Evolutionary conservation across 2,329 filamentous ascomycete genomes (phyloP).

Genomic region (Chrysoporthe deuterocubensis): DNA sequence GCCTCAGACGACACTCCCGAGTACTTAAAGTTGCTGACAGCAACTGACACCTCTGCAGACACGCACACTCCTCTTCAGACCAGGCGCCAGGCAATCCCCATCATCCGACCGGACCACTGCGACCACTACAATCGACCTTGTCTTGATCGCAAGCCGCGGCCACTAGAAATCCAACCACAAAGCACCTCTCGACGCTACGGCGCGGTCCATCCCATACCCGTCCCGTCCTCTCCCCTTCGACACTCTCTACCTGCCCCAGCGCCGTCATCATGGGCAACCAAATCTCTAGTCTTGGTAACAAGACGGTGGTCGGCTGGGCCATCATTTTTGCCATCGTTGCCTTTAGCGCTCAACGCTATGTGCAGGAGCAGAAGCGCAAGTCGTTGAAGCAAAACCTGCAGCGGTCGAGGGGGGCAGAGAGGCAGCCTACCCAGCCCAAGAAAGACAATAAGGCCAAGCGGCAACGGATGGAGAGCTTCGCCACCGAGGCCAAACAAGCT

Average conservation of each 20-base stretch:
- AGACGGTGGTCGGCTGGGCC: conserved; percentile 38
- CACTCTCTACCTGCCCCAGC: conserved; percentile 5
- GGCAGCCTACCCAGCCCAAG: conserved; percentile 39
- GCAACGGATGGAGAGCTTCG: conserved; percentile 49
- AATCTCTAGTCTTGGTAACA: conserved; percentile 37
- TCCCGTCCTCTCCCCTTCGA: conserved; percentile 1
- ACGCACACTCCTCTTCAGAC: not conserved
- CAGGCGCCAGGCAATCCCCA: not conserved
- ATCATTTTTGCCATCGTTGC: conserved; percentile 36
- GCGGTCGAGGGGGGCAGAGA: conserved; percentile 36
- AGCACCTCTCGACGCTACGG: conserved; percentile 3
- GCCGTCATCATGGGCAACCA: conserved; percentile 39
- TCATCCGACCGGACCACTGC: not conserved
- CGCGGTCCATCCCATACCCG: not conserved
- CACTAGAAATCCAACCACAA: not conserved
- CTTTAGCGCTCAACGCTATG: conserved; percentile 33
- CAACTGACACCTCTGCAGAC: conserved; percentile 2
- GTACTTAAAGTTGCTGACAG: not conserved
- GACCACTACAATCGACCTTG: not conserved
- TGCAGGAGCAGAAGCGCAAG: conserved; percentile 30
- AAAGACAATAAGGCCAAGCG: conserved; percentile 44
- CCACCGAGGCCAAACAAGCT: conserved; percentile 34
- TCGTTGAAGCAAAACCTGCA: conserved; percentile 34
- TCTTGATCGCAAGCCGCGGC: not conserved
- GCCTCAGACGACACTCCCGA: not conserved